These are phyloP conservation scores for Voacanga thouarsii DNA, from an alignment of 257 asterid species.

Conservation along the genomic window DNA sequence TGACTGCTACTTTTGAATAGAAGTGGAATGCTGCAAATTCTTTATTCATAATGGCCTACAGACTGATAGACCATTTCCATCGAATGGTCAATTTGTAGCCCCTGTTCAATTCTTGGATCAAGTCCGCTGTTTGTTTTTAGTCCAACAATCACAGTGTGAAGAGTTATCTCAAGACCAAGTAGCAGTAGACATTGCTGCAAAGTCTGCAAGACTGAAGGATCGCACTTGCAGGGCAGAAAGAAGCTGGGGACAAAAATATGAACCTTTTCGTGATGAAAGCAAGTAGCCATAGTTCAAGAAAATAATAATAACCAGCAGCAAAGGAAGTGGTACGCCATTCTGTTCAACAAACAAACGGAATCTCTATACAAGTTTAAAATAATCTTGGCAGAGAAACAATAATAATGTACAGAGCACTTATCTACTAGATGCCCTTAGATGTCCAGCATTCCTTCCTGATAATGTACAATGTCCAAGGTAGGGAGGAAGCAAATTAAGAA, in stretches of 20 bases:
- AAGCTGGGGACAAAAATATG: neutral
- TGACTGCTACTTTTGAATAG: neutral
- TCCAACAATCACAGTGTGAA: neutral
- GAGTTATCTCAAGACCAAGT: neutral
- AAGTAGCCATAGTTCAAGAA: neutral
- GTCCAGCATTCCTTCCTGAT: conserved; percentile 27
- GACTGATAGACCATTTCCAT: neutral
- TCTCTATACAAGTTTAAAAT: neutral
- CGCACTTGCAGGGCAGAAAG: neutral
- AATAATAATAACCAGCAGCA: neutral
- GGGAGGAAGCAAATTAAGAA: conserved; percentile 25
- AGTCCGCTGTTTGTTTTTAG: neutral
- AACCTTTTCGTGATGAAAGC: neutral
- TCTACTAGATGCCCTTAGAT: conserved; percentile 14
- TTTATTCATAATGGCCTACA: neutral
- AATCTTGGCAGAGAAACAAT: conserved; percentile 3
- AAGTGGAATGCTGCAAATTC: conserved; percentile 12
- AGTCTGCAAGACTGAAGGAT: neutral
- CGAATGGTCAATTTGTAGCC: neutral
- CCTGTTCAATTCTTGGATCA: neutral
- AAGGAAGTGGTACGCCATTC: neutral
- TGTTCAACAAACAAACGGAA: neutral
- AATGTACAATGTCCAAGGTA: conserved; percentile 41
- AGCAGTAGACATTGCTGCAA: neutral
- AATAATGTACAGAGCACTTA: conserved; percentile 40